Base-by-base conservation (phyloP, 163 green algal species). In the Volvox carteri region DNA sequence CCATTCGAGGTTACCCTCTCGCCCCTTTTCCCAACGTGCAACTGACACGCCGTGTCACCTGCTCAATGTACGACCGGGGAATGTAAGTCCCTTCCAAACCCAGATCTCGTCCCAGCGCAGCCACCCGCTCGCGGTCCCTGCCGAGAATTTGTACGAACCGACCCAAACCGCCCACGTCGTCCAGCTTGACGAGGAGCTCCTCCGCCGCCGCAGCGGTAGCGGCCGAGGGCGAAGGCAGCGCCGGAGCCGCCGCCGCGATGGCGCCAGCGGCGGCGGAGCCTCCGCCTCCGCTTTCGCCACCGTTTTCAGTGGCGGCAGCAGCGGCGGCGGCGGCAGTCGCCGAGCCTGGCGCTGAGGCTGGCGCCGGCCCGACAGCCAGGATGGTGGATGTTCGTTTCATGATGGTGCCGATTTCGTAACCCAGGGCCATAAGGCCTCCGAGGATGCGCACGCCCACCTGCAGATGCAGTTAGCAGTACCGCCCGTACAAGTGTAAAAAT, bases 361-460 rank as follows among this genome's bases (percentile, higher is more conserved):
- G 8, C 12, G 19, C 21, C 11, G 37, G 62, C 23, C 18, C 67
- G 3, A 88, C 37, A 18, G 81, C n/a, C 33, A 88, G 92, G 18
- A 92, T 90, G n/a, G 90, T 91, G 70, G 75, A 93, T 21, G 87
- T 94, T 39, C 97, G 94, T 70, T 95, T 96, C 94, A 99, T 96
- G 92, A 99, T 98, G 70, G 93, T 95, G 30, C 96, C 96, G 44
- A 99, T 98, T 88, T 98, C 93, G 91, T 99, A 99, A 48, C 98
- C 98, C 76, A 99, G 93, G 30, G 98, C 96, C 97, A 99, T 99
- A 30, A 99, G 95, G 9, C 98, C 98, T 16, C 98, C 97, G 80
- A 99, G 92, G 84, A 99, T 97, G 42, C 96, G 94, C 58, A 93
- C 85, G 14, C 37, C 35, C 5, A 90, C 76, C 73, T 90, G 78